Evolutionary conservation across 108 stramenopile genomes (phyloP), one percentile per base, ranked within the genome.

Genomic region (Fragilaria crotonensis): DNA sequence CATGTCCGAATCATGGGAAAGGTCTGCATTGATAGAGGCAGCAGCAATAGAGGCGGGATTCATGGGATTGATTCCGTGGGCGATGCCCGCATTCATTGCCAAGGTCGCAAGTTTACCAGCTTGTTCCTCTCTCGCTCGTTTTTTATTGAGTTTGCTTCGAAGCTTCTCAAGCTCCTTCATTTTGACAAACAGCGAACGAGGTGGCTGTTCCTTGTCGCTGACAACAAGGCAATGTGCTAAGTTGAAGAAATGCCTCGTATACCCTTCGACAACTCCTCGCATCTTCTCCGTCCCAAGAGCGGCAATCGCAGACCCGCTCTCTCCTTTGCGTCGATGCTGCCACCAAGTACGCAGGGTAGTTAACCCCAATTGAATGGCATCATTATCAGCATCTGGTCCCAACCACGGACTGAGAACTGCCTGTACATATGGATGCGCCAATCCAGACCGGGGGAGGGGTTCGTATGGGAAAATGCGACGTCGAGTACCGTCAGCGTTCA

Each of bases 311-410:
- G 81, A 80, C 1, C 87, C 87, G 33, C 77, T 79, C 59, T 93
- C 91, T 19, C 91, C 91, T 78, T 93, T 93, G 44, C 91, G 87
- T 46, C 91, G 85, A 67, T 93, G 91, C 64, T 93, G 91, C 91
- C 91, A 93, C 91, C 91, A 93, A 1, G 91, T 93, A 7, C 91
- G 71, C 2, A 93, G 68, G 1, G 91, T 89, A 23, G 87, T 93
- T 17, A 93, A 66, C 32, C 91, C 91, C 44, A 93, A 59, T 60
- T 85, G 85, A 56, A 89, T 93, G 56, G 87, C 91, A 54, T 93
- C 87, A 51, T 85, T 80, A 58, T 93, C 87, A 33, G 91, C 91
- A 62, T 93, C 87, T 3, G 91, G 84, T 21, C 91, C 91, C 9
- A 93, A 68, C 91, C 91, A 93, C 27, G 91, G 91, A 60, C 77